phyloP scores from a whole-genome alignment of 2,329 filamentous ascomycete species.

The Alternaria alternata region DNA sequence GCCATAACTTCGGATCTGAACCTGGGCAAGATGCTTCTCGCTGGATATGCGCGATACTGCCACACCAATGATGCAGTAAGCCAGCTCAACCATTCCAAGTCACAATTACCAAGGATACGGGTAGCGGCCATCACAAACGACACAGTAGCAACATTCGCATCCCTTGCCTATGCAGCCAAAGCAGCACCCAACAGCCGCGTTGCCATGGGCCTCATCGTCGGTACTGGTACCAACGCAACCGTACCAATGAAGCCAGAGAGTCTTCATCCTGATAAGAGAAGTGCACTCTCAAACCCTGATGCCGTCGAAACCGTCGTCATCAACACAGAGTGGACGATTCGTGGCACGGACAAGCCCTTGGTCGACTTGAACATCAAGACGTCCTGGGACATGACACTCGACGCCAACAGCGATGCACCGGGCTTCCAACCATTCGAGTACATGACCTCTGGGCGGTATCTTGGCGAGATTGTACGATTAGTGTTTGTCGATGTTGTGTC shows the following conservation, averaged over 20 bases:
- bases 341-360: constrained; percentile 74
- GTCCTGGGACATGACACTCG: constrained; percentile 73
- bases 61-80: constrained; percentile 47
- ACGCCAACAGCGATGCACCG: constrained; percentile 71
- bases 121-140: constrained; percentile 84
- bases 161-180: constrained; percentile 76
- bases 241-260: constrained; percentile 72
- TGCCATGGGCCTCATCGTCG: constrained; percentile 81
- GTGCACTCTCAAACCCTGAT: constrained; percentile 41
- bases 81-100: constrained; percentile 18
- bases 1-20: constrained; percentile 68
- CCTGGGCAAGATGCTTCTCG: constrained; percentile 65
- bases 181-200: constrained; percentile 69
- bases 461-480: constrained; percentile 77
- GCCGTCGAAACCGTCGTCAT: constrained; percentile 72
- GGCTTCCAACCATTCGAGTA: constrained; percentile 86
- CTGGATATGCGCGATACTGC: constrained; percentile 67
- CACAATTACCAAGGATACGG: constrained; percentile 65
- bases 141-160: constrained; percentile 79
- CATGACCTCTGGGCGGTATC: constrained; percentile 80
- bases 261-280: constrained; percentile 70
- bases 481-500: constrained; percentile 72
- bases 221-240: constrained; percentile 83
- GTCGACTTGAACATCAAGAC: constrained; percentile 70
- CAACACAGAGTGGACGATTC: constrained; percentile 87